Evolutionary conservation across 805 yeast genomes (phyloP), one percentile per base, ranked within the genome.

Genomic region (Pichia membranifaciens): DNA sequence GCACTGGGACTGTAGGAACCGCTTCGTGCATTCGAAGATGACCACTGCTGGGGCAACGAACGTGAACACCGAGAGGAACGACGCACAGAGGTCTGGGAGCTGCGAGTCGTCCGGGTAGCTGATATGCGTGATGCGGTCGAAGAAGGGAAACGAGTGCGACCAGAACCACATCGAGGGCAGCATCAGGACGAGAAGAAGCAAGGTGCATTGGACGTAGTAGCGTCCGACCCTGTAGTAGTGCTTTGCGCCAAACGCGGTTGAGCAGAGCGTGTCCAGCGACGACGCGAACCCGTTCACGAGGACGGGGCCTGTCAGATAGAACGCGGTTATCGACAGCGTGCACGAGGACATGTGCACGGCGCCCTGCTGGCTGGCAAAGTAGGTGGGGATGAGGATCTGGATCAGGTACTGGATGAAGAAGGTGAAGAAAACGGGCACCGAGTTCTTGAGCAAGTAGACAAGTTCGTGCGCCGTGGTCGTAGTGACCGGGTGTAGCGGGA

Each of bases 251-350:
- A 66, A 83, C 0, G 89, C 82, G 58, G 84, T 88, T 2, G 89
- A 81, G 60, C 91, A 84, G 16, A 84, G 67, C 0, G 91, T 84
- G 57, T 84, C 91, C 53, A 84, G 68, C 52, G 87, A 76, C 0
- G 93, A 83, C 17, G 87, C 72, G 6, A 83, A 76, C 3, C 91
- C 91, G 61, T 83, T 87, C 49, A 84, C 76, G 2, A 84, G 70
- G 28, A 86, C 84, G 48, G 83, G 78, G 0, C 88, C 90, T 1
- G 84, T 72, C 41, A 84, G 78, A 57, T 82, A 84, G 20, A 87
- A 87, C 0, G 89, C 80, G 79, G 84, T 83, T 15, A 84, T 74
- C 12, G 86, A 79, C 38, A 84, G 65, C 9, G 87, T 76, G 7
- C 81, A 83, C 10, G 87, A 89, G 5, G 89, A 87, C 41, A 84